phyloP scores from a whole-genome alignment of 345 rosid genomes.

The Toxicodendron radicans region DNA sequence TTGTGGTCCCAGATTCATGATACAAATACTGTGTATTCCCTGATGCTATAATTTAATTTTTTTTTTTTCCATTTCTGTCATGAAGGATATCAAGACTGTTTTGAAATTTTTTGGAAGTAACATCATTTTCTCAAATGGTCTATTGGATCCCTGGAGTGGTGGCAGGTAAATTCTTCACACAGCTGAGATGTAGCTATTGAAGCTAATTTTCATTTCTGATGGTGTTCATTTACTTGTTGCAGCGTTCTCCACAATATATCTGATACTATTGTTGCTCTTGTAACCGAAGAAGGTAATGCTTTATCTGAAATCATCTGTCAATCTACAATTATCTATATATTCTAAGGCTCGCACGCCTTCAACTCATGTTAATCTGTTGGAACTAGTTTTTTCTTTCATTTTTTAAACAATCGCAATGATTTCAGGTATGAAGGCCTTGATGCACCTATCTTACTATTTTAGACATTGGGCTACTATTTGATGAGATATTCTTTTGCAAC shows the following conservation, averaged over 20 bases:
- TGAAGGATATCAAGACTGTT: slow-evolving; percentile 67
- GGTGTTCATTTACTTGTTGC: slow-evolving; percentile 31
- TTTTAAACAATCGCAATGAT: no score
- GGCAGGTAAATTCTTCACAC: slow-evolving; percentile 53
- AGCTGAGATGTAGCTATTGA: slow-evolving; percentile 8
- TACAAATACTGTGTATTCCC: background rate
- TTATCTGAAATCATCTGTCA: slow-evolving; percentile 15
- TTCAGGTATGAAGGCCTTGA: background rate
- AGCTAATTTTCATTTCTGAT: slow-evolving; percentile 15
- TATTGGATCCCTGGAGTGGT: slow-evolving; percentile 98
- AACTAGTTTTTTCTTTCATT: background rate
- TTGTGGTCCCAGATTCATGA: background rate
- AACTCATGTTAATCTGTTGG: slow-evolving; percentile 1
- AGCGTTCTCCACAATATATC: slow-evolving; percentile 85
- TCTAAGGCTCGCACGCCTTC: background rate
- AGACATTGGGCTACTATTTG: background rate
- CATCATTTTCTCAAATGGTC: slow-evolving; percentile 93
- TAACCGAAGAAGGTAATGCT: slow-evolving; percentile 78
- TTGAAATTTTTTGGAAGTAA: slow-evolving; percentile 79
- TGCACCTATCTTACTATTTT: background rate
- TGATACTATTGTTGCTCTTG: slow-evolving; percentile 71
- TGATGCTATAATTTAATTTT: background rate
- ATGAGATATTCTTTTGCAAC: background rate
- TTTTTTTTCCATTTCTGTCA: slow-evolving; percentile 7
- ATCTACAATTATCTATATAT: background rate